Evolutionary conservation across 352 stramenopile species (phyloP), one percentile per base, ranked within the genome.

Genomic region (Elongisporangium prolatum): DNA sequence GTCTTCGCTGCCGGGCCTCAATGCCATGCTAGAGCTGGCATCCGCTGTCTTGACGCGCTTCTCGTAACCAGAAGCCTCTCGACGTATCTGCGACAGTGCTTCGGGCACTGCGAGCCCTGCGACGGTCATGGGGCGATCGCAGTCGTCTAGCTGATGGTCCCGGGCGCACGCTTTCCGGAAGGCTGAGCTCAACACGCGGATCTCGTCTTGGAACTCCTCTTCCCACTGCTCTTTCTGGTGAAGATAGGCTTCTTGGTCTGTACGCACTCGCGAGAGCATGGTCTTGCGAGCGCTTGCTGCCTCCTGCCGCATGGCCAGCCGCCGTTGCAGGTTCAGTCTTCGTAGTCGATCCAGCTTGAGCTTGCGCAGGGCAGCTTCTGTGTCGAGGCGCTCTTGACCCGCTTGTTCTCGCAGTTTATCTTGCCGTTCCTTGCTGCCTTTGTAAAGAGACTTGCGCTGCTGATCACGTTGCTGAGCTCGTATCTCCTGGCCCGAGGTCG

Each of bases 101-200:
- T 84, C 73, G 0, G 80, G 75, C 0, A 85, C 65, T 6, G 63
- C 73, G 16, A 88, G 65, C 14, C 77, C 80, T 17, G 75, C 77
- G 16, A 85, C 71, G 11, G 79, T 89, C 68, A 75, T 75, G 11
- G 79, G 79, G 0, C 77, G 71, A 8, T 44, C 40, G 14, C 13
- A 21, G 10, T 48, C 59, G 0, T 28, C 52, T 21, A 25, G 8
- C 9, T 61, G 58, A 17, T 63, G 28, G 18, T 57, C 56, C n/a
- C 61, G 61, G 1, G 59, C 54, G 9, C 50, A 69, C n/a, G 71
- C 59, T 52, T 77, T 83, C 3, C 65, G 68, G 34, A 79, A 86
- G 0, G 77, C 80, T 13, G 59, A 48, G 20, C 61, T 78, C 7
- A 89, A 56, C 2, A 62, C 60, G 4, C 50, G 61, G 37, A 89